Evolutionary conservation across 768 basidiomycete genomes (phyloP), one percentile per base, ranked within the genome.

Genomic region (Termitomyces sp.): DNA sequence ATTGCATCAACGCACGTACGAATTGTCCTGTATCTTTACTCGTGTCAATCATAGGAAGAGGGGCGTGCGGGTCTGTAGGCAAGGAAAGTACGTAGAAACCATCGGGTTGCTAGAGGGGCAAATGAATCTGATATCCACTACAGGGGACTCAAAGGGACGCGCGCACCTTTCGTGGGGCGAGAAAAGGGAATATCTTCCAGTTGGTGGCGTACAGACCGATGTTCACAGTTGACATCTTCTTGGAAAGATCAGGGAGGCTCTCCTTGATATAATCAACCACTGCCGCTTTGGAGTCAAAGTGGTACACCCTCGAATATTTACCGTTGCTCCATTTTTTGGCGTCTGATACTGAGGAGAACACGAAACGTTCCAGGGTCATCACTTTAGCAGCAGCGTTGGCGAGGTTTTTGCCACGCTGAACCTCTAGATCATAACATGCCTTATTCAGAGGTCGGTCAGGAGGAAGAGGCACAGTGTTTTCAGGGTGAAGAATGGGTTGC

Each of bases 371-470:
- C 26, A 56, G 15, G 1, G 55, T 56, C 15, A 26, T 19, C 17
- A 56, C 17, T 14, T 51, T 40, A 28, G 41, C 47, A 34, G 55
- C 55, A 8, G 55, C 55, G 17, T 45, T 19, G 7, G 55, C 55
- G 21, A 56, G 12, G 30, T 56, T 56, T 22, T 45, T 56, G 14
- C 55, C 55, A 9, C 49, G 55, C 21, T 24, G 43, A 45, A 56
- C 15, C 34, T 56, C 55, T n/a, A 56, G 44, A 34, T 56, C 49
- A 32, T 51, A 45, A 40, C 55, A 56, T 10, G 43, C 49, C 15
- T 51, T 4, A 14, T 30, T 21, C 17, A 49, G 40, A 46, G 46
- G 38, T 26, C 42, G 21, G 2, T 19, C 47, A 0, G 34, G 7
- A 35, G 40, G 28, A 21, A 51, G 49, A 37, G 47, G 30, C 17